Evolutionary conservation across 2,329 filamentous ascomycete species (phyloP).

Genomic region (Elsinoe necatrix): DNA sequence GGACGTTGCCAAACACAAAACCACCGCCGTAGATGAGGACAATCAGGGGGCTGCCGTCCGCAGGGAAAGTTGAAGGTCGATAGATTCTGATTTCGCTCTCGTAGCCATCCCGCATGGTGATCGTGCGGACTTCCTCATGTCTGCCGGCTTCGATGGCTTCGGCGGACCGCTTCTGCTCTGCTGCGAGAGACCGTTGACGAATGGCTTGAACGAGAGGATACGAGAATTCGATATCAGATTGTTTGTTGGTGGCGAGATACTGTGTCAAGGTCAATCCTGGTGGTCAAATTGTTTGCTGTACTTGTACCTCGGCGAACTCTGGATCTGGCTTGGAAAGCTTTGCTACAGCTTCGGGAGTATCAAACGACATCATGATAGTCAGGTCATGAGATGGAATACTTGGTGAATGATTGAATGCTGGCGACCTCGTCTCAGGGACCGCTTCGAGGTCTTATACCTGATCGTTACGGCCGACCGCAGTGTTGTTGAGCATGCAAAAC

Average conservation of each 20-base stretch:
- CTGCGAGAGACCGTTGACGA: background rate
- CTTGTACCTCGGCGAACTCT: background rate
- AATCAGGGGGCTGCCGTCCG: constrained; percentile 21
- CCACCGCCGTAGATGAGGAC: constrained; percentile 26
- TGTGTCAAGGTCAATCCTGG: background rate
- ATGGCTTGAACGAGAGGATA: background rate
- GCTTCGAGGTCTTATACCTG: background rate
- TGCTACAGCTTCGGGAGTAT: background rate
- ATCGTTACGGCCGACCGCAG: background rate
- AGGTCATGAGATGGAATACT: background rate
- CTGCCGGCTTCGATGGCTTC: background rate
- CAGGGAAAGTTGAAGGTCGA: constrained; percentile 19
- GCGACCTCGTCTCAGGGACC: background rate
- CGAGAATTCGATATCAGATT: background rate
- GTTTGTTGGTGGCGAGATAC: background rate
- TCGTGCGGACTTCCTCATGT: constrained; percentile 14
- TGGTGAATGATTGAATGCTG: background rate
- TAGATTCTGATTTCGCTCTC: constrained; percentile 30
- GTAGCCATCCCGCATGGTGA: constrained; percentile 29
- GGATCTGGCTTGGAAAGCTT: background rate
- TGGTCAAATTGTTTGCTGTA: background rate
- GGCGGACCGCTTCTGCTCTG: background rate
- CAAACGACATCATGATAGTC: background rate
- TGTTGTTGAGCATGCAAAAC: background rate
- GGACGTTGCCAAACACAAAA: constrained; percentile 23